Conservation (phyloP, 2,329 filamentous ascomycete genomes). For the Xylaria sp. region DNA sequence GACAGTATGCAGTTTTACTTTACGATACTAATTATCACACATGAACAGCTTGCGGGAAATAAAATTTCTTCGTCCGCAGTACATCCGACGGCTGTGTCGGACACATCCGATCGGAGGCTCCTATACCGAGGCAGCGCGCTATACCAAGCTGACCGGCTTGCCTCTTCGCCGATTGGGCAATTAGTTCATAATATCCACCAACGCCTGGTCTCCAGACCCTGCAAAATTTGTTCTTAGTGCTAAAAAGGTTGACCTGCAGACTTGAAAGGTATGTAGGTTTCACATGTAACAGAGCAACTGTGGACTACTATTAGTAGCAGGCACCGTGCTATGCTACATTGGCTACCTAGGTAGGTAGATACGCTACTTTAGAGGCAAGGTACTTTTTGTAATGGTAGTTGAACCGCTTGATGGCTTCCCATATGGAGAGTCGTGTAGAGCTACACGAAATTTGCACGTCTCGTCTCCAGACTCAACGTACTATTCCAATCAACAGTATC, state of each 20-base stretch:
- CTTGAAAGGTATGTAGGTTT: constrained; percentile 39
- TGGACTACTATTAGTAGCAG: neutral
- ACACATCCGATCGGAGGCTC: constrained; percentile 34
- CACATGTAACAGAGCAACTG: constrained; percentile 33
- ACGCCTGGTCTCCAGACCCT: constrained; percentile 47
- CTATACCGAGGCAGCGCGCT: constrained; percentile 43
- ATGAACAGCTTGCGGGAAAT: constrained; percentile 29
- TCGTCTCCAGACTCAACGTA: too few species aligned
- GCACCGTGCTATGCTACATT: neutral
- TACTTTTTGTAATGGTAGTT: constrained; percentile 8
- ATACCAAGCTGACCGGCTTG: constrained; percentile 14
- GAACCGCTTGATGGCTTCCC: neutral
- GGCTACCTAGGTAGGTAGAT: neutral
- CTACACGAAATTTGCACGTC: neutral
- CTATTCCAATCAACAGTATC: neutral
- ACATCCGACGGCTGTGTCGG: constrained; percentile 30
- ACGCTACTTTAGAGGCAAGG: constrained; percentile 8
- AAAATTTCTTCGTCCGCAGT: constrained; percentile 20
- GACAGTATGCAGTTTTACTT: neutral
- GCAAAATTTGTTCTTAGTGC: constrained; percentile 47
- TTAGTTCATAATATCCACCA: constrained; percentile 37
- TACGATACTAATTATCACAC: neutral
- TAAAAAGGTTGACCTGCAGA: constrained; percentile 44
- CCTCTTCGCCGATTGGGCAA: constrained; percentile 45
- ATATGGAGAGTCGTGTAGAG: neutral